Evolutionary conservation across 108 stramenopile species (phyloP).

Genomic region (Cyclotella kingstonii): DNA sequence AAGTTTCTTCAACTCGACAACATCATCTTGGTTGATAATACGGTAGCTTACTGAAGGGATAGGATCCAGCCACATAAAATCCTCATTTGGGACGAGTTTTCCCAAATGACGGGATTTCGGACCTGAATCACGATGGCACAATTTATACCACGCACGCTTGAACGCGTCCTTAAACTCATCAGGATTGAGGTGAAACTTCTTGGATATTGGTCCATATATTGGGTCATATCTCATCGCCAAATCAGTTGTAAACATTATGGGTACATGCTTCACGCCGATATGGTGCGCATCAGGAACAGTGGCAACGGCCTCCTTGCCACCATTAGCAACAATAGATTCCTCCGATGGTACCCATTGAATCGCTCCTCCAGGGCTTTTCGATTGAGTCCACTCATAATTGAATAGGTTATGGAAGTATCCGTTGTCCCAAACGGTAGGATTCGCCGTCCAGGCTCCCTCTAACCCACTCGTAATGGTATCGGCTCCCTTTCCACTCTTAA

Average conservation of each 20-base stretch:
- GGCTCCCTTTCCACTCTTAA: constrained; percentile 55
- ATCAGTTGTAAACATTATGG: constrained; percentile 77
- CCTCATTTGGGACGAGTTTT: constrained; percentile 54
- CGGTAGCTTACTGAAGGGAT: constrained; percentile 39
- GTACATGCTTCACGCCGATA: constrained; percentile 42
- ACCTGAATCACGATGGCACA: constrained; percentile 74
- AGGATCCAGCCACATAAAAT: constrained; percentile 71
- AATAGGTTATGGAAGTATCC: constrained; percentile 71
- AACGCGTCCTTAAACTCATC: constrained; percentile 54
- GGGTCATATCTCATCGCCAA: constrained; percentile 67
- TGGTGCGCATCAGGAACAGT: constrained; percentile 70
- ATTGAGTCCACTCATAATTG: constrained; percentile 66
- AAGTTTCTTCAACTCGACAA: constrained; percentile 38
- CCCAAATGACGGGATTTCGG: constrained; percentile 67
- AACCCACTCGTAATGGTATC: constrained; percentile 73
- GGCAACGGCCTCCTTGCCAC: constrained; percentile 29
- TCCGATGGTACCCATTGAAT: constrained; percentile 64
- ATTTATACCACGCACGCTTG: constrained; percentile 78
- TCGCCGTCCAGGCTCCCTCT: constrained; percentile 76
- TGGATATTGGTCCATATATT: constrained; percentile 54
- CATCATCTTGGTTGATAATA: constrained; percentile 32
- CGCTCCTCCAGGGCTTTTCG: constrained; percentile 72
- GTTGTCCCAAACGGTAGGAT: constrained; percentile 71
- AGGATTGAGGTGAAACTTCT: constrained; percentile 53
- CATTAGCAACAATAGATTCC: constrained; percentile 23